phyloP scores from a whole-genome alignment of 1,139 yeast species.

The Kodamaea sp. region DNA sequence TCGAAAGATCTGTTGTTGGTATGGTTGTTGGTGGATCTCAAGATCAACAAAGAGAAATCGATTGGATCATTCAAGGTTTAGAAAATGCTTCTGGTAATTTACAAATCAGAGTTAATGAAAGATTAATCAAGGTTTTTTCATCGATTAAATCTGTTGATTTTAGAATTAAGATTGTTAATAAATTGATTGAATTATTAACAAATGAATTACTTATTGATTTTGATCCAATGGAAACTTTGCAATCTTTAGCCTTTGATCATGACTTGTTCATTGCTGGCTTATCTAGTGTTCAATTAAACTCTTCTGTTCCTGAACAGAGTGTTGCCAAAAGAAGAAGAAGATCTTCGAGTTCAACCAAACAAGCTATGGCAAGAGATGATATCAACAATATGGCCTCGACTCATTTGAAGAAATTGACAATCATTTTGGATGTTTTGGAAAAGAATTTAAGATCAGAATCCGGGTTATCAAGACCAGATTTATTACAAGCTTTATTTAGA shows the following conservation, averaged over 20 bases:
- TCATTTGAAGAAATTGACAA: slow-evolving; percentile 75
- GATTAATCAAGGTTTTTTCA: slow-evolving; percentile 53
- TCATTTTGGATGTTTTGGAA: slow-evolving; percentile 78
- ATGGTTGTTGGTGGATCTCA: slow-evolving; percentile 45
- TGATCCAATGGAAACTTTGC: slow-evolving; percentile 55
- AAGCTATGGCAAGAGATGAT: slow-evolving; percentile 68
- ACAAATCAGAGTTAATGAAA: slow-evolving; percentile 52
- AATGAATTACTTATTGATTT: slow-evolving; percentile 38
- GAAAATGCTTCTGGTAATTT: slow-evolving; percentile 40
- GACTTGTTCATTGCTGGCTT: slow-evolving; percentile 48
- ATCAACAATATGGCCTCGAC: slow-evolving; percentile 70
- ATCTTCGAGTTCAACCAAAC: slow-evolving; percentile 71
- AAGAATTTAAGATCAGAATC: slow-evolving; percentile 25
- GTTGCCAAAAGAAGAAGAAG: slow-evolving; percentile 75
- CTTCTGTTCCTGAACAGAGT: slow-evolving; percentile 43
- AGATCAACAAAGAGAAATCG: slow-evolving; percentile 59
- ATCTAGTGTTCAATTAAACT: slow-evolving; percentile 45
- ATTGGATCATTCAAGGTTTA: slow-evolving; percentile 55
- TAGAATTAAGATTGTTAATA: slow-evolving; percentile 55
- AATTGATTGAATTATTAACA: slow-evolving; percentile 55
- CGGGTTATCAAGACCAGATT: slow-evolving; percentile 40
- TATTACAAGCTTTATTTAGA: slow-evolving; percentile 59
- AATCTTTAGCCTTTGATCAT: slow-evolving; percentile 43
- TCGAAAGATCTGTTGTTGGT: slow-evolving; percentile 54
- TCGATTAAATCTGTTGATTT: slow-evolving; percentile 50